Evolutionary conservation across 2,329 filamentous ascomycete species (phyloP).

Genomic region (Dothistroma septosporum): DNA sequence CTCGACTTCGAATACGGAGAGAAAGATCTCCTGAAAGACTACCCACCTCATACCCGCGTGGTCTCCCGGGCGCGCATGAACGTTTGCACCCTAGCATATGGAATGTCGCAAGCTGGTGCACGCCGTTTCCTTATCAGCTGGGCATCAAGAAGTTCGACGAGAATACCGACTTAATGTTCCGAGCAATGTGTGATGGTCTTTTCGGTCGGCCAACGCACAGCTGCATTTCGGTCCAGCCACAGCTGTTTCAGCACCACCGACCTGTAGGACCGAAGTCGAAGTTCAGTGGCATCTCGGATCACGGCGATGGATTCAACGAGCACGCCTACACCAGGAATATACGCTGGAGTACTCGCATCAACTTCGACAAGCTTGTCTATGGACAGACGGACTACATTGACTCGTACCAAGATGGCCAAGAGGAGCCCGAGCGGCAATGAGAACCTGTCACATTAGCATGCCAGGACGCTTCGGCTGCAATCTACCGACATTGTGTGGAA

Average conservation of each 20-base stretch:
- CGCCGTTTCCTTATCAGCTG: slow-evolving; percentile 43
- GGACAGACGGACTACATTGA: slow-evolving; percentile 31
- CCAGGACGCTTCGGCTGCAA: background rate
- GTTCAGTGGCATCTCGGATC: background rate
- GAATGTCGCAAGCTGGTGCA: slow-evolving; percentile 43
- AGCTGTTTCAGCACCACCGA: slow-evolving; percentile 48
- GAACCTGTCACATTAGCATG: background rate
- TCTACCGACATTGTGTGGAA: background rate
- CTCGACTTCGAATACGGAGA: slow-evolving; percentile 26
- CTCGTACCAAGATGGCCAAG: background rate
- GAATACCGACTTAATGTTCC: slow-evolving; percentile 36
- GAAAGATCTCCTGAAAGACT: slow-evolving; percentile 19
- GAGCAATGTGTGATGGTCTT: slow-evolving; percentile 31
- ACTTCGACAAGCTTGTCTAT: slow-evolving; percentile 37
- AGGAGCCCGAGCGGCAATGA: background rate
- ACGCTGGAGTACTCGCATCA: slow-evolving; percentile 40
- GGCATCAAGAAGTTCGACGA: slow-evolving; percentile 40
- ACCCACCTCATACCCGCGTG: slow-evolving; percentile 40
- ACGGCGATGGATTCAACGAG: background rate
- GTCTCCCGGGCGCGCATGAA: slow-evolving; percentile 42
- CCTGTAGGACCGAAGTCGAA: slow-evolving; percentile 33
- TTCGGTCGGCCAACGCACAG: slow-evolving; percentile 33
- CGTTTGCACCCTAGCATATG: slow-evolving; percentile 45
- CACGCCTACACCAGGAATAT: slow-evolving; percentile 34
- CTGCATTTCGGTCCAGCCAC: slow-evolving; percentile 43